Base-by-base conservation (phyloP, 495 filamentous ascomycete species). In the Antarctomyces pellizariae region DNA sequence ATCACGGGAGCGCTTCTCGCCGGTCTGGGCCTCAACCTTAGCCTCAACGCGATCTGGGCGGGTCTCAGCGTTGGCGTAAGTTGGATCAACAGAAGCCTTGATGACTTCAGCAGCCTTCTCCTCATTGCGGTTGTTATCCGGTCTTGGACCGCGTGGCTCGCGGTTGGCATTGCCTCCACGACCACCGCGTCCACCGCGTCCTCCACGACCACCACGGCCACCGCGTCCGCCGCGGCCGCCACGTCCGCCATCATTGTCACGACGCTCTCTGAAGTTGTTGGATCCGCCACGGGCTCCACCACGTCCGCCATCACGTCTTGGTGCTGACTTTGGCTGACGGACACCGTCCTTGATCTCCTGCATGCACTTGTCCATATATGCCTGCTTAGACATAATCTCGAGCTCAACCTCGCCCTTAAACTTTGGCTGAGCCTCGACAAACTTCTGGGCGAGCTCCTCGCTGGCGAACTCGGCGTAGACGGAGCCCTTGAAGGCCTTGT, bases 401-500 rank as follows among this genome's bases (percentile, higher is more conserved):
- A 95, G 55, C 8, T 71, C 61, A 7, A 75, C 62, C 26, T 69
- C 46, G 20, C 57, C 78, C 35, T 80, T 67, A 66, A 68, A 92
- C 46, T 76, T 71, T n/a, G 73, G 64, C 20, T 83, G 69, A 5
- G 82, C 50, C 1, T 54, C 66, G 22, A 90, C 52, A 50, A 95
- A 95, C 9, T 60, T 60, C 41, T 79, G 56, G 37, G 74, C 67
- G 13, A 65, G 61, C 25, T 84, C 75, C 33, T 74, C 69, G 27
- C 60, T 59, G 17, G 54, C 55, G 44, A 93, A 95, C 49, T 93
- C 83, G 27, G 93, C 80, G 39, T 91, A 95, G 14, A 93, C 70
- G 27, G 79, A 90, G 21, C 78, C 77, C 59, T 97, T 97, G 63
- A 93, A 95, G 13, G 45, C 37, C 39, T 64, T 67, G 16, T 53